phyloP scores from a whole-genome alignment of 148 eudicot species.

The Vaccinium corymbosum region DNA sequence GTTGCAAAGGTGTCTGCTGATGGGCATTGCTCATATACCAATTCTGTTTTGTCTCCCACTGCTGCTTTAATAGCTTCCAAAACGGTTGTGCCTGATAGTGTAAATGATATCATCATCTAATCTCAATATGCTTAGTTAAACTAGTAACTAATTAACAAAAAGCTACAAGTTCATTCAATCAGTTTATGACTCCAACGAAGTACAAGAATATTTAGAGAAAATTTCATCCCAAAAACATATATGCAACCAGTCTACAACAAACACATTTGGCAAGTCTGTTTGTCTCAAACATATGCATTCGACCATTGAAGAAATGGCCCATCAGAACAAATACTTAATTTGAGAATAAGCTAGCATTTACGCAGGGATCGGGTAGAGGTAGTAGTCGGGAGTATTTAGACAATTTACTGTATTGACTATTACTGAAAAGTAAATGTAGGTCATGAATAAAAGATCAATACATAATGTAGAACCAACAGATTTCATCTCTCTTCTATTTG shows the following conservation, averaged over 20 bases:
- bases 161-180: not conserved
- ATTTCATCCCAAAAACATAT: not conserved
- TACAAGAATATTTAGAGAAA: not conserved
- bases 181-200: not conserved
- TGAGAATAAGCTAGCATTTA: not conserved
- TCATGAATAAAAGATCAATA: not conserved
- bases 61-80: constrained; percentile 67
- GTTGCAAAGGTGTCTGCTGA: constrained; percentile 50
- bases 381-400: not conserved
- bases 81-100: constrained; percentile 67
- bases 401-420: not conserved
- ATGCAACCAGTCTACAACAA: not conserved
- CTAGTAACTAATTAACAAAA: not conserved
- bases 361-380: not conserved
- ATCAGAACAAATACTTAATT: not conserved
- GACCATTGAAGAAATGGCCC: not conserved
- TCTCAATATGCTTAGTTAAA: not conserved
- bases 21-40: constrained; percentile 62
- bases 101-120: not conserved
- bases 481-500: not conserved
- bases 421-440: not conserved
- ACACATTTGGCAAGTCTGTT: not conserved
- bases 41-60: constrained; percentile 53
- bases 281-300: not conserved
- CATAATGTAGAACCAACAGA: not conserved